phyloP scores from a whole-genome alignment of 2,329 filamentous ascomycete species.

The Curvularia sp. region DNA sequence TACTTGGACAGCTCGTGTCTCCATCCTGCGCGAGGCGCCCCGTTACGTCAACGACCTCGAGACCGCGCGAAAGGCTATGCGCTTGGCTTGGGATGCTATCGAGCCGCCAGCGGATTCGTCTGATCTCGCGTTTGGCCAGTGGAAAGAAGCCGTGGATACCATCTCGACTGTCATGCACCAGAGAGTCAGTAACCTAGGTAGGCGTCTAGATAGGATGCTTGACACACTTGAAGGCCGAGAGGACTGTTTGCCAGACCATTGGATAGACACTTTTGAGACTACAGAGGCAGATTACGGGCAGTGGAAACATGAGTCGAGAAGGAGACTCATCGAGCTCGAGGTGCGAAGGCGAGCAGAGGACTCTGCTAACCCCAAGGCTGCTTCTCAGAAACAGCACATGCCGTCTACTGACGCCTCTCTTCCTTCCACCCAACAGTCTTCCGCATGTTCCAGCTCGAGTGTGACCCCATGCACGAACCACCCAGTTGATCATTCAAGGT shows the following conservation, averaged over 20 bases:
- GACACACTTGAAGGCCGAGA: slow-evolving; percentile 83
- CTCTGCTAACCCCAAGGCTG: background rate
- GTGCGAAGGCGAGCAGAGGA: slow-evolving; percentile 36
- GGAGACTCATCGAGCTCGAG: slow-evolving; percentile 73
- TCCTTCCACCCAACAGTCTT: background rate
- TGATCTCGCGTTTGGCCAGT: slow-evolving; percentile 43
- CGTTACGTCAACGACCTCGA: slow-evolving; percentile 69
- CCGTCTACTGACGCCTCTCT: background rate
- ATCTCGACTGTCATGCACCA: slow-evolving; percentile 70
- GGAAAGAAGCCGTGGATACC: slow-evolving; percentile 53
- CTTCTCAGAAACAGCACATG: background rate
- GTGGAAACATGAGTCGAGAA: slow-evolving; percentile 82
- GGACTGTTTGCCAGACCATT: slow-evolving; percentile 83
- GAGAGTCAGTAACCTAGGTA: slow-evolving; percentile 74
- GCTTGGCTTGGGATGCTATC: slow-evolving; percentile 71
- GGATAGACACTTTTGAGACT: slow-evolving; percentile 85
- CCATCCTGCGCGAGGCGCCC: slow-evolving; percentile 77
- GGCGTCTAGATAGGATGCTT: slow-evolving; percentile 81
- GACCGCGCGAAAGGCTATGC: slow-evolving; percentile 69
- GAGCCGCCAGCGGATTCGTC: slow-evolving; percentile 46
- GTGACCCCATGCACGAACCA: background rate
- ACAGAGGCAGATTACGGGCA: slow-evolving; percentile 79
- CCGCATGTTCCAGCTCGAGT: background rate
- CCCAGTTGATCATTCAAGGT: background rate
- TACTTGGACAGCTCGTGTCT: slow-evolving; percentile 78